Evolutionary conservation across 2,329 filamentous ascomycete genomes (phyloP).

Genomic region (Akanthomyces muscarius): DNA sequence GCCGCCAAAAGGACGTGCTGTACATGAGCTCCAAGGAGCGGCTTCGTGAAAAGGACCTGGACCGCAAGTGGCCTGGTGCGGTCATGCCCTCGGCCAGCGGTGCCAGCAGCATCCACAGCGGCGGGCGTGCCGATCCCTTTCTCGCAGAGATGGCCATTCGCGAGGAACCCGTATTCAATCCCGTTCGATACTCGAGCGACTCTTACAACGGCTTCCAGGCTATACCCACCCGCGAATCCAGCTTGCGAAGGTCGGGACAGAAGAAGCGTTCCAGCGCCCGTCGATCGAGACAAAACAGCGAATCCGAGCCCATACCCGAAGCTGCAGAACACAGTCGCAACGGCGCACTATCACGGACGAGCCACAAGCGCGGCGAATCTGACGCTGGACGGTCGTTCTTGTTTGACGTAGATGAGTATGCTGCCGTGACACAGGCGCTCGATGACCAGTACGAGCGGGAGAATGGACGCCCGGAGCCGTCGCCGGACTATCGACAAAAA

Average conservation of each 20-base stretch:
- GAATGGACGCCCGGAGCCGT: constrained; percentile 23
- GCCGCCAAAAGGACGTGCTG: constrained; percentile 57
- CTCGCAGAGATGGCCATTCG: constrained; percentile 51
- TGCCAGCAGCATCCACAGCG: constrained; percentile 35
- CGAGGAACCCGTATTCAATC: constrained; percentile 45
- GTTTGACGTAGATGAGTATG: constrained; percentile 19
- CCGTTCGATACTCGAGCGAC: constrained; percentile 25
- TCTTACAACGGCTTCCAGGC: constrained; percentile 40
- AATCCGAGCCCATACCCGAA: constrained; percentile 42
- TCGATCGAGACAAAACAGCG: constrained; percentile 46
- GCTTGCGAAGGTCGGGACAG: constrained; percentile 55
- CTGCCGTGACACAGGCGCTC: constrained; percentile 21
- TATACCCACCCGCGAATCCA: constrained; percentile 67
- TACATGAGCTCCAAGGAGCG: constrained; percentile 72
- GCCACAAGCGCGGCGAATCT: constrained; percentile 18
- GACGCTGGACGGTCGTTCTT: constrained; percentile 15
- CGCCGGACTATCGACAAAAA: constrained; percentile 11
- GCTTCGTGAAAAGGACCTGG: constrained; percentile 57
- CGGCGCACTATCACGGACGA: neutral
- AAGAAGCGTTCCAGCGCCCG: constrained; percentile 51
- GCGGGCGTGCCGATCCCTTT: constrained; percentile 43
- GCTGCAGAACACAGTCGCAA: constrained; percentile 30
- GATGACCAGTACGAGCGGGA: constrained; percentile 30
- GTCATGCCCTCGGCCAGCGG: constrained; percentile 33
- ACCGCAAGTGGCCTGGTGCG: constrained; percentile 48